These are phyloP conservation scores for Coffea eugenioides DNA, from an alignment of 257 asterid genomes.

Conservation along the genomic window DNA sequence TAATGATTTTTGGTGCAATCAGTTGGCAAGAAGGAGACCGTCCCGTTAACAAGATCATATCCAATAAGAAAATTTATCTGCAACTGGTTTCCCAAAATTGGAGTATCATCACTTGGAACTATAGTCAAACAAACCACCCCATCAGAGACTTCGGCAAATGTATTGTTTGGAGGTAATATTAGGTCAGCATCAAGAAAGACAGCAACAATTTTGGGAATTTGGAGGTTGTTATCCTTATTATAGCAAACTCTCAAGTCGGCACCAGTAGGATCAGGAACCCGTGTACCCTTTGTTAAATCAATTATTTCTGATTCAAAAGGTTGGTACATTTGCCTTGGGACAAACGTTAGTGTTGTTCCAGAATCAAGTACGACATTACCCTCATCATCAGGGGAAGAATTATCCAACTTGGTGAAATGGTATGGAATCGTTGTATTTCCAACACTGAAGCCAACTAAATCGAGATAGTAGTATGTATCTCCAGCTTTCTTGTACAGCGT, in stretches of 20 bases:
- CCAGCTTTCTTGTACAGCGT: conserved; percentile 35
- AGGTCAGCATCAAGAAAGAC: conserved; percentile 54
- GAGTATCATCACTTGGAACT: conserved; percentile 20
- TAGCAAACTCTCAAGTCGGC: conserved; percentile 35
- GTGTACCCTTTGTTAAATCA: conserved; percentile 9
- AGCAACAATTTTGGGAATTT: conserved; percentile 24
- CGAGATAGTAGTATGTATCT: conserved; percentile 36
- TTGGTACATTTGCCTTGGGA: conserved; percentile 29
- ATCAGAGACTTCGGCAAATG: conserved; percentile 36
- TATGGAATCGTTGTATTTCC: conserved; percentile 11
- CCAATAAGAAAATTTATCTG: conserved; percentile 44
- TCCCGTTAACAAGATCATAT: conserved; percentile 42
- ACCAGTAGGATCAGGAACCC: conserved; percentile 9
- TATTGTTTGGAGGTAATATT: conserved; percentile 22
- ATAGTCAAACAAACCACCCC: conserved; percentile 40
- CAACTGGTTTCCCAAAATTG: conserved; percentile 50
- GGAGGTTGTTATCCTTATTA: neutral
- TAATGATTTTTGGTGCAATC: no score
- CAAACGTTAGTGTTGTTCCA: conserved; percentile 47
- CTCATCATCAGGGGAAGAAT: no score
- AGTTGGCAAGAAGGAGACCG: conserved; percentile 11
- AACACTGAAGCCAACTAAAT: conserved; percentile 41
- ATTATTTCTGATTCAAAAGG: conserved; percentile 21
- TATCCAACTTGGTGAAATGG: neutral
- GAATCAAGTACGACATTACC: conserved; percentile 65